Percentiles rank a stretch among this genome's conserved stretches.
phyloP scores from a whole-genome alignment of 2,329 filamentous ascomycete genomes.

The Beauveria sp. region DNA sequence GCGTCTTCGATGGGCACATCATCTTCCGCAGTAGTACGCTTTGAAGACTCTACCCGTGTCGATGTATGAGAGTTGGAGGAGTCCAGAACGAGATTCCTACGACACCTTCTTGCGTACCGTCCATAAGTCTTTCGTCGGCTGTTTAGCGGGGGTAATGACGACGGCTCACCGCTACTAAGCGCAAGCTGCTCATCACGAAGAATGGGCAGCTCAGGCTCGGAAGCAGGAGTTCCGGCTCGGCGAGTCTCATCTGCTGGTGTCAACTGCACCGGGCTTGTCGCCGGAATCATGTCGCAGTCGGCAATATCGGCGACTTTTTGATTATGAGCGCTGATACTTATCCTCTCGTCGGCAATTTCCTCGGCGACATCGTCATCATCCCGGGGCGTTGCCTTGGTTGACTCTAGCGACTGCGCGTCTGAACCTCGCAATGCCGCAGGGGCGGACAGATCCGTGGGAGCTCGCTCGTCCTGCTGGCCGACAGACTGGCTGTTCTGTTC shows the following conservation, averaged over 20 bases:
- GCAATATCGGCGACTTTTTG: conserved; percentile 8
- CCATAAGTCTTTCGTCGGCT: conserved; percentile 18
- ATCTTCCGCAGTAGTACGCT: not conserved
- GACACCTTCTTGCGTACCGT: conserved; percentile 14
- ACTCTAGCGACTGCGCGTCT: conserved; percentile 19
- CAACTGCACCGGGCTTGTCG: conserved; percentile 28
- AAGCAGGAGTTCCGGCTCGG: conserved; percentile 15
- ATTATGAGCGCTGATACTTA: conserved; percentile 11
- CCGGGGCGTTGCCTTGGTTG: conserved; percentile 27
- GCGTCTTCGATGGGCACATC: not conserved
- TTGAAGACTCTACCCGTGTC: not conserved
- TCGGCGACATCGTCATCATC: conserved; percentile 16
- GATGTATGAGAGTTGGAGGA: conserved; percentile 17
- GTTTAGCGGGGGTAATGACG: conserved; percentile 18
- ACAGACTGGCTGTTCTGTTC: not conserved
- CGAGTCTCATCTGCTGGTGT: conserved; percentile 20
- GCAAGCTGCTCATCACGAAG: conserved; percentile 16
- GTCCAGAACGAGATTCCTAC: conserved; percentile 21
- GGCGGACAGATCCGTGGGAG: not conserved
- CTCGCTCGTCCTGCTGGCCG: not conserved
- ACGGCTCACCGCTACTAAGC: conserved; percentile 19
- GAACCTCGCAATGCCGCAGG: conserved; percentile 18
- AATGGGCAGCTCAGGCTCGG: conserved; percentile 29
- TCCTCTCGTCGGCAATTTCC: conserved; percentile 6
- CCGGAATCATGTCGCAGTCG: conserved; percentile 32